phyloP scores from a whole-genome alignment of 2,329 filamentous ascomycete species.

The Diaporthe sp. region DNA sequence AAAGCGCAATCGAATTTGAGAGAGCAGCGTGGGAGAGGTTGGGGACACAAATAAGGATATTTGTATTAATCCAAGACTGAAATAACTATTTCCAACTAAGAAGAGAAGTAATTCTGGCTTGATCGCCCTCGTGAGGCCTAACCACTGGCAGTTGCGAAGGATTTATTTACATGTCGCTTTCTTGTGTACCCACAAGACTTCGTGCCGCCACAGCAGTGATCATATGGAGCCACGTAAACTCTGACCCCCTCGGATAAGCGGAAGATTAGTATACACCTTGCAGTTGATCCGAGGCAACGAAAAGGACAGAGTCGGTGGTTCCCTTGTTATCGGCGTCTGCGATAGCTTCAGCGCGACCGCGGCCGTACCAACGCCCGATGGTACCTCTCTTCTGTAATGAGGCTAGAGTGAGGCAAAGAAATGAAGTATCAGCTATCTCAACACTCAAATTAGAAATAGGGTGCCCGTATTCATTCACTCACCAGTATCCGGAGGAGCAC shows the following conservation, averaged over 20 bases:
- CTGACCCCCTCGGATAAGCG: fast-evolving
- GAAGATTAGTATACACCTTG: not conserved
- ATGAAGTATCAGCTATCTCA: constrained; percentile 30
- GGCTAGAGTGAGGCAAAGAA: not conserved
- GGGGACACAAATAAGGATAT: not conserved
- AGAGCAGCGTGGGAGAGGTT: not conserved
- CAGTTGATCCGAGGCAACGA: constrained; percentile 8
- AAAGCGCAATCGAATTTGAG: not conserved
- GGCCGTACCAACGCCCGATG: constrained; percentile 39
- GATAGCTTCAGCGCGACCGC: constrained; percentile 40
- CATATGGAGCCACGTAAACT: fast-evolving
- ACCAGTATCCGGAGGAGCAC: not conserved
- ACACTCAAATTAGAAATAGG: too few relatives aligned
- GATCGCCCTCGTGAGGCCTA: not conserved
- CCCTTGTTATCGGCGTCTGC: constrained; percentile 41
- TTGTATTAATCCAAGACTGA: not conserved
- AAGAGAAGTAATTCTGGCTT: not conserved
- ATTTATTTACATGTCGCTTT: not conserved
- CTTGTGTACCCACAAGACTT: not conserved
- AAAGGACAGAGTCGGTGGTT: constrained; percentile 39
- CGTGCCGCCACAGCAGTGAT: not conserved
- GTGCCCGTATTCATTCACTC: not conserved
- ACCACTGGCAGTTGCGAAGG: too few relatives aligned
- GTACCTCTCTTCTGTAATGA: not conserved
- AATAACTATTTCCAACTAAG: not conserved